Base-by-base conservation (phyloP, 2,329 filamentous ascomycete genomes). In the Penicillium thymicola region DNA sequence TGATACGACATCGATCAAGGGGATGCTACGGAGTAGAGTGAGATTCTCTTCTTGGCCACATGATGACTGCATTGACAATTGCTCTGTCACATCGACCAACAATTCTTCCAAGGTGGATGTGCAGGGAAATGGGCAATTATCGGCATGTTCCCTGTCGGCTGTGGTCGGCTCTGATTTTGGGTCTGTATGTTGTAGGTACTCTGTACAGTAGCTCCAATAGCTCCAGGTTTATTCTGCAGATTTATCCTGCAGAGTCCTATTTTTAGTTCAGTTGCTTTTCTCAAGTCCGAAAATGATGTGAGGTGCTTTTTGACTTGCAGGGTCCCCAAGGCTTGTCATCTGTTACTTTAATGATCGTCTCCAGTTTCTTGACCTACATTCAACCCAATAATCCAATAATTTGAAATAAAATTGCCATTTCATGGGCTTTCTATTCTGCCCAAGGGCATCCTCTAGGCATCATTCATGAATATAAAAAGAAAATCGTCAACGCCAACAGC, bases 391-490 rank as follows among this genome's bases (percentile, higher is more conserved):
- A 21, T 21, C 21, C 28, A 28, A 11, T 4, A 10, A n/a, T 10
- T 27, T 27, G 11, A 28, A 25, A 37, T 14, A 34, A 42, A 49
- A 54, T 32, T 34, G 10, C n/a, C 25, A 28, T 37, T 57, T 55
- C 51, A 42, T 58, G 37, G 47, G 51, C 54, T 58, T 48, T 62
- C 59, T 61, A 62, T 61, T 45, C 45, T 51, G 53, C 62, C 55
- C 54, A 34, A 45, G 44, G 49, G 60, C 61, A 54, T 63, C n/a
- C 47, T 65, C 64, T 66, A 64, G 50, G 54, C 41, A 61, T 65
- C 60, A 65, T 59, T 59, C 43, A 48, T 53, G 49, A 21, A 48
- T 52, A 58, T 50, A 59, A 38, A 50, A 50, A 50, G 30, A 45
- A 57, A 55, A 59, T 59, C 57, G 51, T 55, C 47, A 55, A 55